Base-by-base conservation (phyloP, 257 asterid genomes). In the Dorcoceras hygrometricum region DNA sequence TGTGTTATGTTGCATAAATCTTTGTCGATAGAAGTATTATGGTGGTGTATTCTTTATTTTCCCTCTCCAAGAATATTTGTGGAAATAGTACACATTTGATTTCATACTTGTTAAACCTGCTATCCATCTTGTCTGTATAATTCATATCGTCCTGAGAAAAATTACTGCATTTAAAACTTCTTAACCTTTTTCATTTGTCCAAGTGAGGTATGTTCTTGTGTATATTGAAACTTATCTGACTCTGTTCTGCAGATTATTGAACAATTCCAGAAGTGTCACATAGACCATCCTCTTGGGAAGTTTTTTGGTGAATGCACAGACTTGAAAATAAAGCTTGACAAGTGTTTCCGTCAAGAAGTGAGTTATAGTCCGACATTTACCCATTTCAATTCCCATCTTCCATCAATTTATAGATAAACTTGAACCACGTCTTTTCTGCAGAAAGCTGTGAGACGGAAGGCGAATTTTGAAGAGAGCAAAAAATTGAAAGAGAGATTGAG, bases 381-480 rank as follows among this genome's bases (percentile, higher is more conserved):
- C 23, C 22, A n/a, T 9, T 54, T 2, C 34, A 19, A n/a, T 0
- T 3, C 34, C 34, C 12, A 24, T 58, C 19, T 31, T 9, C 46
- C 0, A 0, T 46, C 8, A 16, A 57, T 18, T 32, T 24, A 23
- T 65, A 46, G n/a, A 34, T 59, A 54, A 5, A 20, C 23, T 27
- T 1, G 22, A 29, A 23, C 63, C n/a, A 22, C 23, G 20, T 56
- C n/a, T 28, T 8, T 69, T 22, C 16, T 39, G 60, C 94, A 91
- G 98, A 91, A 91, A 91, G 90, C 89, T 23, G 29, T 85, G 82
- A 91, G 84, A 76, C 76, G 96, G 65, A 87, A 87, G 79, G 91
- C 91, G 29, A 91, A 91, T 71, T 89, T 91, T 62, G 98, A 91
- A 66, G 84, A 85, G 83, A 91, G 96, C 80, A 89, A 89, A 69